These are phyloP conservation scores for Fusarium odoratissimum DNA, from an alignment of 2,329 filamentous ascomycete species.

Conservation along the genomic window DNA sequence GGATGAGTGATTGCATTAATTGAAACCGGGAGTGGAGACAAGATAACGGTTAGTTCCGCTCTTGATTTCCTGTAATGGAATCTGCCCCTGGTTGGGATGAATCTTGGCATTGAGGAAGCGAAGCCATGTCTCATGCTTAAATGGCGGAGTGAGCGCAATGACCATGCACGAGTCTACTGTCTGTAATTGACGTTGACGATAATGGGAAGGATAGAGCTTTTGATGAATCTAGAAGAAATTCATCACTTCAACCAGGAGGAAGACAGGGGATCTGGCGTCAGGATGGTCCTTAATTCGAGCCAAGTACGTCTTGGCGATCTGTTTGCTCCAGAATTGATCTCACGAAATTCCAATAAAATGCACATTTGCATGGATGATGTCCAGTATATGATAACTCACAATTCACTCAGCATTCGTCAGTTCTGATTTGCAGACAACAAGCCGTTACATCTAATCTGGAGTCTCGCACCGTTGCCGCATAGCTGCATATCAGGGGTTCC, in stretches of 20 bases:
- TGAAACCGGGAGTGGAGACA: not conserved
- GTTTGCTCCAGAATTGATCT: not conserved
- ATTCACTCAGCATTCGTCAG: not conserved
- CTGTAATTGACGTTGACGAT: not conserved
- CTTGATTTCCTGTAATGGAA: not conserved
- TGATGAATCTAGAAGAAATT: not conserved
- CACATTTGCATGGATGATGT: not conserved
- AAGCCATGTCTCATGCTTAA: constrained; percentile 6
- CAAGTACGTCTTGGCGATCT: too few species aligned
- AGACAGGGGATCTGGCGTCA: too few species aligned
- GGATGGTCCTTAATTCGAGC: not conserved
- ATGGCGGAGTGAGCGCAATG: not conserved
- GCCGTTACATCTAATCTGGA: not conserved
- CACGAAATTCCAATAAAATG: not conserved
- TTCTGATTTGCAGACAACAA: not conserved
- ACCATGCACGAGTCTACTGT: not conserved
- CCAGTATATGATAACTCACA: constrained; percentile 1
- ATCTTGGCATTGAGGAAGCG: not conserved
- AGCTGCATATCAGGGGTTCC: not conserved
- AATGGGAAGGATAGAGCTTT: not conserved
- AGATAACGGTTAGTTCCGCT: not conserved
- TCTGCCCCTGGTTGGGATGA: not conserved
- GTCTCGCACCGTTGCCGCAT: not conserved
- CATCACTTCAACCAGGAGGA: not conserved
- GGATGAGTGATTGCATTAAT: too few species aligned